Percentiles rank a stretch among this genome's conserved stretches.
Conservation (phyloP, 352 stramenopile genomes). For the Aphanomyces astaci region DNA sequence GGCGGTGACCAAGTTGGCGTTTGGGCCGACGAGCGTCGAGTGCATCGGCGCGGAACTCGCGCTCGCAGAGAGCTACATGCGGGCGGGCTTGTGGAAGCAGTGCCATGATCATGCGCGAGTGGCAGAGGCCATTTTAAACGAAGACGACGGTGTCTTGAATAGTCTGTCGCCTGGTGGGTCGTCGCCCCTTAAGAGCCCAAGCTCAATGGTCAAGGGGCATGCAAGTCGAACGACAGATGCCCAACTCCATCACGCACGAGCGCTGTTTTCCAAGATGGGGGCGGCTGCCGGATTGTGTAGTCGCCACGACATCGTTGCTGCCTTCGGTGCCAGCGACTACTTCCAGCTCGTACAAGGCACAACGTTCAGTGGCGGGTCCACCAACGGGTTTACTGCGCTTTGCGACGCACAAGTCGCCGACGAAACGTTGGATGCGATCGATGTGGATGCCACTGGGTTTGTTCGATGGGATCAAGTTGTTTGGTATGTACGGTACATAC, state of each 20-base stretch:
- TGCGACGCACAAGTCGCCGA: not conserved
- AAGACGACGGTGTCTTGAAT: conserved; percentile 28
- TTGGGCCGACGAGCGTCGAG: conserved; percentile 32
- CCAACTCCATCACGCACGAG: not conserved
- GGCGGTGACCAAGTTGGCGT: conserved; percentile 42
- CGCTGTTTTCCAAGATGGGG: not conserved
- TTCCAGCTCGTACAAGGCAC: not conserved
- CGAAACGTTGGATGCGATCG: not conserved
- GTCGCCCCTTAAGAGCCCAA: not conserved
- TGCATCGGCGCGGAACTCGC: conserved; percentile 44
- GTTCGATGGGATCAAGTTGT: conserved; percentile 1
- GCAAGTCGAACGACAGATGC: not conserved
- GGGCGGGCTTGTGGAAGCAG: conserved; percentile 65
- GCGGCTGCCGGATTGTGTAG: not conserved
- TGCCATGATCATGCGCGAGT: conserved; percentile 37
- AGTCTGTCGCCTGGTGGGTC: not conserved
- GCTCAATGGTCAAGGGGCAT: not conserved
- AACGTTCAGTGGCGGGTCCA: not conserved
- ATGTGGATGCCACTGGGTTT: not conserved
- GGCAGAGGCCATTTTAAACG: conserved; percentile 35
- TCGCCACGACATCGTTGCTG: not conserved
- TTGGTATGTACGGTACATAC: no score
- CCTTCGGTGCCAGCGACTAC: not conserved
- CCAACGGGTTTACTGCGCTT: conserved; percentile 3
- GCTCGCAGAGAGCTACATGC: conserved; percentile 45